A percentile compares a stretch with the other conserved stretches of the same genome.
These are phyloP conservation scores for Pichia sp. DNA, from an alignment of 1,139 yeast genomes.

Conservation along the genomic window DNA sequence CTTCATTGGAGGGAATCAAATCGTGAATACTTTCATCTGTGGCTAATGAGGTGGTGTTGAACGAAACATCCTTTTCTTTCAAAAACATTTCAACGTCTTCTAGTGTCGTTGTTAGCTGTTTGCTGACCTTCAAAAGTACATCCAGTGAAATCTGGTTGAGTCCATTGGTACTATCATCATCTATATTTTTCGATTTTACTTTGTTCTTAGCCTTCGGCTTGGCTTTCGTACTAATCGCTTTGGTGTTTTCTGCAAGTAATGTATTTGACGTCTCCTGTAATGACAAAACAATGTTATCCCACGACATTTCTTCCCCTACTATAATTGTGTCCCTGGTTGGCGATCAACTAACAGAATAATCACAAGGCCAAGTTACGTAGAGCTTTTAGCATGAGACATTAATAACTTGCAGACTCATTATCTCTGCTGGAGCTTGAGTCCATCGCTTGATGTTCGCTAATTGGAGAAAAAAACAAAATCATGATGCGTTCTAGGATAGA, in stretches of 20 bases:
- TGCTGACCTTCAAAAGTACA: not conserved
- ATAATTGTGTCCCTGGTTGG: too few species aligned
- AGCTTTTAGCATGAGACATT: too few species aligned
- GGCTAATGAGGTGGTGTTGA: not conserved
- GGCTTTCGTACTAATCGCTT: not conserved
- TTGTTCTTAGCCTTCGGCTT: not conserved
- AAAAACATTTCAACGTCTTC: slow-evolving; percentile 1
- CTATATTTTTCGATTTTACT: not conserved
- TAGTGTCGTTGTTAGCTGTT: not conserved
- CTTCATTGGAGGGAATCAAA: not conserved
- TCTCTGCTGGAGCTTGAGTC: not conserved
- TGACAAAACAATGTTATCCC: slow-evolving; percentile 1
- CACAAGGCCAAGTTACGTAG: too few species aligned
- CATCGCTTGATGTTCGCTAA: too few species aligned
- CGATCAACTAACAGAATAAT: too few species aligned
- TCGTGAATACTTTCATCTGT: slow-evolving; percentile 3
- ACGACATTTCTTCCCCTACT: not conserved
- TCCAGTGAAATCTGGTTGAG: not conserved
- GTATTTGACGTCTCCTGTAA: slow-evolving; percentile 1
- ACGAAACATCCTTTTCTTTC: not conserved
- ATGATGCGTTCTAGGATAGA: not conserved
- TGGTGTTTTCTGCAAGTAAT: not conserved
- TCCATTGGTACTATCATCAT: not conserved
- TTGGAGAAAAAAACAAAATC: not conserved
- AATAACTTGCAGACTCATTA: not conserved